Base-by-base conservation (phyloP, 495 filamentous ascomycete genomes). In the Xylaria palmicola region DNA sequence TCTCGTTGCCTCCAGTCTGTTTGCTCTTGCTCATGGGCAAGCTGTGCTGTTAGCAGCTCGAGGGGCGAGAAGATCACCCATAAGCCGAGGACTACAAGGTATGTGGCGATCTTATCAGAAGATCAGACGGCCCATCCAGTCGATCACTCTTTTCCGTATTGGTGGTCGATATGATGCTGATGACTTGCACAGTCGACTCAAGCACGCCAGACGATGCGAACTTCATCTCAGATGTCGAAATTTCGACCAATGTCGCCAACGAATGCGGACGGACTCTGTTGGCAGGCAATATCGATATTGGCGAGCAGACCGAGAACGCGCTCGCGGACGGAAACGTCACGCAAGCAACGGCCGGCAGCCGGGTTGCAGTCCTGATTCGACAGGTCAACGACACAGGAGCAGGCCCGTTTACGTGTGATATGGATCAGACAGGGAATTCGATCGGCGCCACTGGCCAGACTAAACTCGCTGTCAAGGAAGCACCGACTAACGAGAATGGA, bases 341-440 rank as follows among this genome's bases (percentile, higher is more conserved):
- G 12, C 59, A 73, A 39, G 76, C 80, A 59, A 63, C 68, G 49
- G 61, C 71, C 5, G 76, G 77, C 50, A 70, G 63, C 41, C 30
- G 67, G 15, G 65, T 79, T 4, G 61, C 61, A 0, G 70, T 79
- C 37, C 76, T 75, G 5, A 69, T 84, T 27, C 71, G 80, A 59
- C 78, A 83, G 65, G 77, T 81, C 63, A 83, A 82, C 60, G 74
- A 74, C 17, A 78, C 81, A 58, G 81, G 80, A 27, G 79, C 80
- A 29, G 81, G 81, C 1, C 81, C 80, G 0, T 83, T 78, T 62
- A 72, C 71, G 7, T 83, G 81, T 61, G 77, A 81, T 36, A 50
- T 81, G 22, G 78, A 81, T 56, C 65, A 68, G 50, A 74, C 71
- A 0, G 68, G 71, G 57, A 81, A 79, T 61, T 61, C 73, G 19